phyloP scores from a whole-genome alignment of 139 green algal genomes.

The Limnomonas spitsbergensis region DNA sequence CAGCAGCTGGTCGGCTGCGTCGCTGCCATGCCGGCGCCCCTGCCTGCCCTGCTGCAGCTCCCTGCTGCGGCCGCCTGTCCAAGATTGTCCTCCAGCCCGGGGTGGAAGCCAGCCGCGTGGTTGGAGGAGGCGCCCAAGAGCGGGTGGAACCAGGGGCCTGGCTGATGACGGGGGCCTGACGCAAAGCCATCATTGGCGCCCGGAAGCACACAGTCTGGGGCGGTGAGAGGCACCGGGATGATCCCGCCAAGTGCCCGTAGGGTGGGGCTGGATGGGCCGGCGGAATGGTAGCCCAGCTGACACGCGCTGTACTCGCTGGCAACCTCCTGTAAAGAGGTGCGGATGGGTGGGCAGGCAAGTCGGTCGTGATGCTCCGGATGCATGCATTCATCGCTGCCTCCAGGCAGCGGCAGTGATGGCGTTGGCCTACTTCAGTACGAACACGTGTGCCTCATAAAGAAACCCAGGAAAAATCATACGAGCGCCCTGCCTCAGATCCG shows the following conservation, averaged over 20 bases:
- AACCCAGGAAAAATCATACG: too few relatives aligned
- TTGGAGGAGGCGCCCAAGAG: not conserved
- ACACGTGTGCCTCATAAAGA: too few relatives aligned
- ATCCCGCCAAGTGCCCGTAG: not conserved
- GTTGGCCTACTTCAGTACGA: too few relatives aligned
- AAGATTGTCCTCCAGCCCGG: not conserved
- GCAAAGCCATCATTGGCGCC: too few relatives aligned
- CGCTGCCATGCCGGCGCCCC: not conserved
- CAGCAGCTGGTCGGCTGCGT: not conserved
- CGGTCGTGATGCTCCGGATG: too few relatives aligned
- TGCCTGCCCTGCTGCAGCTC: not conserved
- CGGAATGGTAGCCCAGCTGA: not conserved
- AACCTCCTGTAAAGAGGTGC: not conserved
- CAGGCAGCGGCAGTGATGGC: not conserved
- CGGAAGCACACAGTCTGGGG: not conserved
- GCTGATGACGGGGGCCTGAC: not conserved
- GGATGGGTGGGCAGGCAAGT: too few relatives aligned
- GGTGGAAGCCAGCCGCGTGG: conserved; percentile 5
- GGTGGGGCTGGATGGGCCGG: conserved; percentile 2
- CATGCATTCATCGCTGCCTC: not conserved
- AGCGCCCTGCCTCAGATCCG: too few relatives aligned
- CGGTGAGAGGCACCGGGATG: not conserved
- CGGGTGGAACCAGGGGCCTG: not conserved
- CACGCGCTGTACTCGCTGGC: not conserved
- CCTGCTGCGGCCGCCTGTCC: not conserved